Conservation (phyloP, 768 basidiomycete species). For the Gymnopilus dilepis region DNA sequence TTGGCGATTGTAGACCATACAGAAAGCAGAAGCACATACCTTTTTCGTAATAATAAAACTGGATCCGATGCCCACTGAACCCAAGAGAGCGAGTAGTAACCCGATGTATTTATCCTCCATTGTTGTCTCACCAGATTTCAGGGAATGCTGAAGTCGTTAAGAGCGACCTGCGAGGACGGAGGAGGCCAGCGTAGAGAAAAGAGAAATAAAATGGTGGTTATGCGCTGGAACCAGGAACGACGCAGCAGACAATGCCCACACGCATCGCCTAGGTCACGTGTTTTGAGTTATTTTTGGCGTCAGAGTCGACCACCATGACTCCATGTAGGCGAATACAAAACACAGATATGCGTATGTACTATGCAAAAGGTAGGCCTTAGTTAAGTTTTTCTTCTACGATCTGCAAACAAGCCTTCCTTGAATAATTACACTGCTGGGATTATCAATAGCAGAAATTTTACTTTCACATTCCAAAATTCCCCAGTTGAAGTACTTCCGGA, state of each 20-base stretch:
- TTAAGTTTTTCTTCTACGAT: too few species aligned
- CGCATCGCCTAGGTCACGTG: not conserved
- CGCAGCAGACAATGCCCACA: not conserved
- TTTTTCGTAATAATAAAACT: conserved; percentile 99
- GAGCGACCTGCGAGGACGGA: not conserved
- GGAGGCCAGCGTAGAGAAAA: not conserved
- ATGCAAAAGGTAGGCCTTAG: too few species aligned
- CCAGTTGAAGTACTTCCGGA: too few species aligned
- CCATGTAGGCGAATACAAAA: too few species aligned
- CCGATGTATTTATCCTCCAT: conserved; percentile 95
- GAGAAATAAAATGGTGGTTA: not conserved
- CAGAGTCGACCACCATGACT: too few species aligned
- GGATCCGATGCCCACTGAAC: conserved; percentile 88
- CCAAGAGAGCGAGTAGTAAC: conserved; percentile 83
- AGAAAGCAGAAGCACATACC: conserved; percentile 45
- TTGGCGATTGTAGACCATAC: not conserved
- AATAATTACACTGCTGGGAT: too few species aligned
- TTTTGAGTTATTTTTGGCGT: not conserved
- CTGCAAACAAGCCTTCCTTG: too few species aligned
- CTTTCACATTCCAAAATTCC: too few species aligned
- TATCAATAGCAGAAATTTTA: too few species aligned
- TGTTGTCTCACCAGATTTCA: not conserved
- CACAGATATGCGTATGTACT: too few species aligned
- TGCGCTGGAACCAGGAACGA: conserved; percentile 1
- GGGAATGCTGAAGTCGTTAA: not conserved